Evolutionary conservation across 1,284 basidiomycete species (phyloP).

Genomic region (Chalciporus sp.): DNA sequence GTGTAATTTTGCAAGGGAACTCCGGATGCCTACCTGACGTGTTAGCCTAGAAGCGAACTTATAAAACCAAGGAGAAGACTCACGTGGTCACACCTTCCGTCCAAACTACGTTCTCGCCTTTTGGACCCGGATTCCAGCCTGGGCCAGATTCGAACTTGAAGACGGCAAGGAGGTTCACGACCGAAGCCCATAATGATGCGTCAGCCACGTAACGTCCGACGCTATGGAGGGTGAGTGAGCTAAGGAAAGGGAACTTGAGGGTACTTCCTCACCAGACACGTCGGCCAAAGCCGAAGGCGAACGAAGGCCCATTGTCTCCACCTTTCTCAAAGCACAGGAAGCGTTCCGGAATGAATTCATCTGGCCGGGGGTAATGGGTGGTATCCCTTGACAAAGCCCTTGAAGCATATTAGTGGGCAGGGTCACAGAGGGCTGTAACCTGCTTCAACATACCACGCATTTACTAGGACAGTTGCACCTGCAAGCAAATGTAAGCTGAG

Average conservation of each 20-base stretch:
- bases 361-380: slow-evolving; percentile 41
- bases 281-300: slow-evolving; percentile 46
- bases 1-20: slow-evolving; percentile 11
- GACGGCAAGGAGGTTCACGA: slow-evolving; percentile 12
- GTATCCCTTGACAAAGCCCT: slow-evolving; percentile 46
- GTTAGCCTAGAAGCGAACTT: neutral
- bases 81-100: slow-evolving; percentile 13
- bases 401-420: slow-evolving; percentile 6
- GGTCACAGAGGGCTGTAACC: neutral
- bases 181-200: slow-evolving; percentile 11
- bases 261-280: slow-evolving; percentile 36
- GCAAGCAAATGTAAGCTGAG: neutral
- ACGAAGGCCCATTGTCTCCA: slow-evolving; percentile 31
- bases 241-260: neutral
- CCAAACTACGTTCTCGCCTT: slow-evolving; percentile 12
- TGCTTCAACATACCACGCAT: slow-evolving; percentile 12
- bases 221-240: neutral
- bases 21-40: slow-evolving; percentile 3
- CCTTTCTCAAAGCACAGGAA: slow-evolving; percentile 30
- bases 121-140: slow-evolving; percentile 9
- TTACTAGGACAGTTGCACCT: slow-evolving; percentile 17
- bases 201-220: slow-evolving; percentile 44
- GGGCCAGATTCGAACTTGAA: slow-evolving; percentile 8
- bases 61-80: neutral
- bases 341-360: slow-evolving; percentile 42